Percentiles rank a stretch among this genome's conserved stretches.
These are phyloP conservation scores for Akanthomyces muscarius DNA, from an alignment of 2,329 filamentous ascomycete species.

Conservation along the genomic window DNA sequence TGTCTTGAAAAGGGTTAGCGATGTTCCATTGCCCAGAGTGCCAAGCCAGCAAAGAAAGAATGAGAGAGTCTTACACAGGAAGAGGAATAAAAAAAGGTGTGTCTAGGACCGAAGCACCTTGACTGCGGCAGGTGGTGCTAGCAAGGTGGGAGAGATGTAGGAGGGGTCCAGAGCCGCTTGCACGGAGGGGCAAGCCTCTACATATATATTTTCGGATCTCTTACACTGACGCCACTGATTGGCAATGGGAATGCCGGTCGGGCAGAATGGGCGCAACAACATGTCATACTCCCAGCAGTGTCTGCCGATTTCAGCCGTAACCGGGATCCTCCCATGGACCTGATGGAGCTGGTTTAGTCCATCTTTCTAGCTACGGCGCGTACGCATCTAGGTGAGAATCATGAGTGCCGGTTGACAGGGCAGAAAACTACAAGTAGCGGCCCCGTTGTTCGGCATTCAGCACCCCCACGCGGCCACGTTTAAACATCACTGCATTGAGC, in stretches of 20 bases:
- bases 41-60: not conserved
- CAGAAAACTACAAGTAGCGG: not conserved
- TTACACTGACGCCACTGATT: constrained; percentile 5
- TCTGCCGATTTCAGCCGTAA: constrained; percentile 17
- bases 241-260: constrained; percentile 9
- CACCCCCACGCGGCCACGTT: constrained; percentile 15
- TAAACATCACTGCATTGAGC: constrained; percentile 2
- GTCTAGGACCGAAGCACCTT: not conserved
- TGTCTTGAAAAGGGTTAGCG: not conserved
- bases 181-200: constrained; percentile 15
- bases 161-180: not conserved
- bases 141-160: not conserved
- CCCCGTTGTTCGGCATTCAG: constrained; percentile 13
- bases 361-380: not conserved
- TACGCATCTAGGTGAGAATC: not conserved
- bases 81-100: not conserved
- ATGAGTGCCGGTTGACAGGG: constrained; percentile 7
- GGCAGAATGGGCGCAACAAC: not conserved
- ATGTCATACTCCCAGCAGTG: constrained; percentile 3
- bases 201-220: constrained; percentile 14
- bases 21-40: not conserved
- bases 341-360: constrained; percentile 12
- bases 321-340: constrained; percentile 7
- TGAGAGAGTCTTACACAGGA: not conserved
- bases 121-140: not conserved